phyloP scores from a whole-genome alignment of 2,329 filamentous ascomycete species.

The Biscogniauxia marginata region DNA sequence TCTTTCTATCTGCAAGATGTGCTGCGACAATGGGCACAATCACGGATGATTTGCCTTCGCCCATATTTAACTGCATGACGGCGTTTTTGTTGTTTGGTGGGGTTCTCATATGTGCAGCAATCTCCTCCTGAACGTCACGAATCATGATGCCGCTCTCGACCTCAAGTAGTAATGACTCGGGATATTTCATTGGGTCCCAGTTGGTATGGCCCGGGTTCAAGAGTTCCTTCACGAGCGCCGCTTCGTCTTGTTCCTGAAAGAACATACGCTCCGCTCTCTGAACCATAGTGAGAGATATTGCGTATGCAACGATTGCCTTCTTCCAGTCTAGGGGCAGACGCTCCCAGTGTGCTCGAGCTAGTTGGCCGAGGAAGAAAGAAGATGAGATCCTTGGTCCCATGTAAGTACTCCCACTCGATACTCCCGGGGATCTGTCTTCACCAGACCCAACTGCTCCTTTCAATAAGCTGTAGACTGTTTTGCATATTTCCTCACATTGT shows the following conservation, averaged over 20 bases:
- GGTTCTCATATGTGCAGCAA: conserved; percentile 55
- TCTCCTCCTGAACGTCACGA: conserved; percentile 55
- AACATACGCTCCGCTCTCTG: conserved; percentile 45
- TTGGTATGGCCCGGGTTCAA: conserved; percentile 52
- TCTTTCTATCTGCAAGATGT: conserved; percentile 47
- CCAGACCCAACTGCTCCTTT: not conserved
- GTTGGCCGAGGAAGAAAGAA: conserved; percentile 35
- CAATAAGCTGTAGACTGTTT: not conserved
- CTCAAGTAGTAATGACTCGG: conserved; percentile 64
- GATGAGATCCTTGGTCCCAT: conserved; percentile 31
- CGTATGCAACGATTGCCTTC: conserved; percentile 39
- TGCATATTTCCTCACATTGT: not conserved
- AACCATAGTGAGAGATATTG: conserved; percentile 36
- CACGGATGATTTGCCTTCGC: conserved; percentile 67
- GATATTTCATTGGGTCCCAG: conserved; percentile 51
- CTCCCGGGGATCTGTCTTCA: not conserved
- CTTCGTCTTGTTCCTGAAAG: conserved; percentile 14
- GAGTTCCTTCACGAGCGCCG: conserved; percentile 42
- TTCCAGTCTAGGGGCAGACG: conserved; percentile 35
- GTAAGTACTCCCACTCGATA: not conserved
- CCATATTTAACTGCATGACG: conserved; percentile 70
- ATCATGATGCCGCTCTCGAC: conserved; percentile 63
- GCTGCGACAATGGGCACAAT: conserved; percentile 65
- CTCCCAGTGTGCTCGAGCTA: conserved; percentile 29
- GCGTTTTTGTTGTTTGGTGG: conserved; percentile 42